phyloP scores from a whole-genome alignment of 2,329 filamentous ascomycete species.

The Corynespora cassiicola region DNA sequence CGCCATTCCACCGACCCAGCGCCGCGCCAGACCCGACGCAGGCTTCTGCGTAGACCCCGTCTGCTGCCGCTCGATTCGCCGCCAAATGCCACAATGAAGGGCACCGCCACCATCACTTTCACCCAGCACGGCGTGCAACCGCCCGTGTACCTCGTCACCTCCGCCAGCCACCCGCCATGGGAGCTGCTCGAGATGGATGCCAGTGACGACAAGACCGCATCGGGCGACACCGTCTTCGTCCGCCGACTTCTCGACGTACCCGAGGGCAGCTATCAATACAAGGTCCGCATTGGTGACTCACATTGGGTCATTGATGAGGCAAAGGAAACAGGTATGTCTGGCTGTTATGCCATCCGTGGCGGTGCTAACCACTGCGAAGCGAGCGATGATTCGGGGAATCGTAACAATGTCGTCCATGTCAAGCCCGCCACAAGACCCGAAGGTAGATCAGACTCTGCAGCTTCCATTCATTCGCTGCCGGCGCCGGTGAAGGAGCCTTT shows the following conservation, averaged over 20 bases:
- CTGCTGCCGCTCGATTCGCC: conserved; percentile 3
- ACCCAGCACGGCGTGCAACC: conserved; percentile 65
- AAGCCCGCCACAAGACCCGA: conserved; percentile 13
- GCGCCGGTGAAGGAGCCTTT: too few species aligned
- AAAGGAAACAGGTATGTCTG: conserved; percentile 63
- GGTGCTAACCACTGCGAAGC: conserved; percentile 45
- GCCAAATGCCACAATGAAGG: conserved; percentile 23
- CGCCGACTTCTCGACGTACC: conserved; percentile 62
- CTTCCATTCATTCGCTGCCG: too few species aligned
- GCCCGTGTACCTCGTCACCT: conserved; percentile 74
- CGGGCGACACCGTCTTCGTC: conserved; percentile 65
- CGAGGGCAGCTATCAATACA: conserved; percentile 73
- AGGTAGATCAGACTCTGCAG: too few species aligned
- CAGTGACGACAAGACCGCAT: conserved; percentile 52
- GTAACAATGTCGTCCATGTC: conserved; percentile 59
- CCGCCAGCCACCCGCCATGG: conserved; percentile 73
- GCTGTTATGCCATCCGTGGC: background rate
- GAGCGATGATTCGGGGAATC: conserved; percentile 59
- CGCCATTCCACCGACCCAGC: conserved; percentile 22
- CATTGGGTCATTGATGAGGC: conserved; percentile 72
- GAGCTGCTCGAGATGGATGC: conserved; percentile 68
- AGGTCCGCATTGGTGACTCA: conserved; percentile 71
- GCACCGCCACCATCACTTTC: conserved; percentile 65
- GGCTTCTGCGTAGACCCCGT: conserved; percentile 4
- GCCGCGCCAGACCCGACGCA: background rate